phyloP scores from a whole-genome alignment of 2,329 filamentous ascomycete species.

The Neurospora crassa region DNA sequence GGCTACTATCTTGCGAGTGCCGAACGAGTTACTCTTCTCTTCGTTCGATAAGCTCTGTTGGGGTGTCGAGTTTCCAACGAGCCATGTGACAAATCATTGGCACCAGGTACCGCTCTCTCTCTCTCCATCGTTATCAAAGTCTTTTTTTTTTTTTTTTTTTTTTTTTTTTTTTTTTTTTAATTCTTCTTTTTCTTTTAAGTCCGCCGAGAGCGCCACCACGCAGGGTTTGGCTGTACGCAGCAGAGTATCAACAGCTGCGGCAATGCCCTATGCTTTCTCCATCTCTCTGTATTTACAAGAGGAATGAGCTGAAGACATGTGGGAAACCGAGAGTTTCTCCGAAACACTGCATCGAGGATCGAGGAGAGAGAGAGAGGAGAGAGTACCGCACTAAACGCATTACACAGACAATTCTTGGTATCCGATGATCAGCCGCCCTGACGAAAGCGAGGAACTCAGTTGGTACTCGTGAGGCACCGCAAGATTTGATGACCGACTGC shows the following conservation, averaged over 20 bases:
- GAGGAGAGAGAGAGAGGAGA: not conserved
- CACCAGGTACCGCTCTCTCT: not conserved
- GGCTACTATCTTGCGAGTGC: not conserved
- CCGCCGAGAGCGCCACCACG: not conserved
- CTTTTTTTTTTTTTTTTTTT: not conserved
- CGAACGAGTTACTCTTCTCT: not conserved
- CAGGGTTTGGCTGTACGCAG: not conserved
- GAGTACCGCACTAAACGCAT: not conserved
- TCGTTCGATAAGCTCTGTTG: not conserved
- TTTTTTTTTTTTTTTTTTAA: not conserved
- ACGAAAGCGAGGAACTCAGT: not conserved
- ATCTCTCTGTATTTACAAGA: not conserved
- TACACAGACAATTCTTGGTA: not conserved
- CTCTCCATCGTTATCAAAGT: not conserved
- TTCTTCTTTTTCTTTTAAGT: not conserved
- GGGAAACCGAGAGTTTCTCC: not conserved
- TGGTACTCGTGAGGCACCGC: not conserved
- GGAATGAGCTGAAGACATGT: not conserved
- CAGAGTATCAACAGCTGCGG: not conserved
- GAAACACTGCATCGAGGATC: not conserved
- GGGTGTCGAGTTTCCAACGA: not conserved
- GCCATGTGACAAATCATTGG: not conserved
- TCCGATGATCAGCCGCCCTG: not conserved
- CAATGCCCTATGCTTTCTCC: not conserved
- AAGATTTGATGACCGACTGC: not conserved